Percentiles rank a stretch among this genome's conserved stretches.
These are phyloP conservation scores for Penicillium capsulatum DNA, from an alignment of 2,329 filamentous ascomycete genomes.

Conservation along the genomic window DNA sequence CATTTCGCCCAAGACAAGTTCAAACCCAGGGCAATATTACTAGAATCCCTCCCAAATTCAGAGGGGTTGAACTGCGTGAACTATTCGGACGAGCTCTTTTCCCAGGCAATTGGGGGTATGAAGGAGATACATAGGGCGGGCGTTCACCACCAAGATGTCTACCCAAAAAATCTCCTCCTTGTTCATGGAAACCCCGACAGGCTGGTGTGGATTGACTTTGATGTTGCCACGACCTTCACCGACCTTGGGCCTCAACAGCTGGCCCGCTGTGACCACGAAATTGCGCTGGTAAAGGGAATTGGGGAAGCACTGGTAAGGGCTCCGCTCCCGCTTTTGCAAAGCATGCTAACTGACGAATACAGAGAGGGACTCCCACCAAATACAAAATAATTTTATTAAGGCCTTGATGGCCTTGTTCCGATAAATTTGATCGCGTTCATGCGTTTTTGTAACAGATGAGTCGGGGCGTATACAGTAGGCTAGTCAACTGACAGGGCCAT, in stretches of 20 bases:
- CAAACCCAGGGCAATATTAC: constrained; percentile 13
- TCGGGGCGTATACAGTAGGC: no score
- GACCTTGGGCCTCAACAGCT: constrained; percentile 7
- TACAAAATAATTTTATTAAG: constrained; percentile 1
- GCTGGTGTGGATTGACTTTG: constrained; percentile 25
- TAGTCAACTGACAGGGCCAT: no score
- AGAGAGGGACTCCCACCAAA: not conserved
- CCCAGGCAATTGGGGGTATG: constrained; percentile 17
- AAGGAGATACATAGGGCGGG: constrained; percentile 17
- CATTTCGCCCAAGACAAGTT: constrained; percentile 19
- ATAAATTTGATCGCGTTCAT: not conserved
- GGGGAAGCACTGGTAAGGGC: constrained; percentile 11
- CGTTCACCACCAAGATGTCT: constrained; percentile 19
- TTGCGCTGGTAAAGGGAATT: constrained; percentile 13
- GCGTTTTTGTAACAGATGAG: no score
- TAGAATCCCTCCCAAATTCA: constrained; percentile 15
- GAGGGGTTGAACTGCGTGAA: constrained; percentile 19
- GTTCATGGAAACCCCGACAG: constrained; percentile 14
- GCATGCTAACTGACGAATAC: not conserved
- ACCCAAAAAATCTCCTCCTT: constrained; percentile 19
- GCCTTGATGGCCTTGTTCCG: constrained; percentile 15
- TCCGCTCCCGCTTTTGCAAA: constrained; percentile 34
- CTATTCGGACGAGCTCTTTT: constrained; percentile 15
- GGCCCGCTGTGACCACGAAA: constrained; percentile 13
- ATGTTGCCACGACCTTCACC: constrained; percentile 21